These are phyloP conservation scores for Scedosporium dehoogii DNA, from an alignment of 2,329 filamentous ascomycete genomes.

Conservation along the genomic window DNA sequence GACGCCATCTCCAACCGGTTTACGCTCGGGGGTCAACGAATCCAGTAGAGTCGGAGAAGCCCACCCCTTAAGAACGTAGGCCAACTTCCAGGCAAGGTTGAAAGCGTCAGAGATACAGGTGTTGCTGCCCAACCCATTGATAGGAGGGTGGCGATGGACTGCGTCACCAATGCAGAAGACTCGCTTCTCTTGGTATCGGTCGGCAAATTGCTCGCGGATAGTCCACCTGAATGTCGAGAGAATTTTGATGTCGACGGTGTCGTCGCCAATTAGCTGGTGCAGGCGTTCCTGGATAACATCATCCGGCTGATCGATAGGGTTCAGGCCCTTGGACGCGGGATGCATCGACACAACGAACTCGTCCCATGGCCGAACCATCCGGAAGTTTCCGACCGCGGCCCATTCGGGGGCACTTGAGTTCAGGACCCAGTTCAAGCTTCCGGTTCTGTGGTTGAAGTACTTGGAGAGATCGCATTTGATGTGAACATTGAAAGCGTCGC, in stretches of 20 bases:
- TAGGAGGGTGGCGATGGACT: slow-evolving; percentile 40
- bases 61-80: slow-evolving; percentile 25
- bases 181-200: slow-evolving; percentile 30
- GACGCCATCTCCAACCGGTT: slow-evolving; percentile 30
- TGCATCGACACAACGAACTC: slow-evolving; percentile 35
- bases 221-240: slow-evolving; percentile 39
- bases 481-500: slow-evolving; percentile 24
- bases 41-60: slow-evolving; percentile 23
- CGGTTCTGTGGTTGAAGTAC: slow-evolving; percentile 35
- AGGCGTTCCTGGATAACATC: slow-evolving; percentile 19
- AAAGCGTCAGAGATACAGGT: slow-evolving; percentile 40
- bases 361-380: slow-evolving; percentile 49
- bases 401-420: slow-evolving; percentile 35
- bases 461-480: slow-evolving; percentile 37
- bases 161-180: slow-evolving; percentile 40
- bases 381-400: slow-evolving; percentile 30
- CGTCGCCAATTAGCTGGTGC: slow-evolving; percentile 38
- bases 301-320: not conserved
- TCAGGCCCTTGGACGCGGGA: slow-evolving; percentile 5
- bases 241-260: slow-evolving; percentile 34
- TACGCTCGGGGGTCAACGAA: slow-evolving; percentile 27
- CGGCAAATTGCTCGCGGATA: slow-evolving; percentile 45
- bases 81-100: slow-evolving; percentile 38
- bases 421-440: slow-evolving; percentile 46
- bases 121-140: slow-evolving; percentile 39